Evolutionary conservation across 768 basidiomycete species (phyloP).

Genomic region (Termitomyces sp.): DNA sequence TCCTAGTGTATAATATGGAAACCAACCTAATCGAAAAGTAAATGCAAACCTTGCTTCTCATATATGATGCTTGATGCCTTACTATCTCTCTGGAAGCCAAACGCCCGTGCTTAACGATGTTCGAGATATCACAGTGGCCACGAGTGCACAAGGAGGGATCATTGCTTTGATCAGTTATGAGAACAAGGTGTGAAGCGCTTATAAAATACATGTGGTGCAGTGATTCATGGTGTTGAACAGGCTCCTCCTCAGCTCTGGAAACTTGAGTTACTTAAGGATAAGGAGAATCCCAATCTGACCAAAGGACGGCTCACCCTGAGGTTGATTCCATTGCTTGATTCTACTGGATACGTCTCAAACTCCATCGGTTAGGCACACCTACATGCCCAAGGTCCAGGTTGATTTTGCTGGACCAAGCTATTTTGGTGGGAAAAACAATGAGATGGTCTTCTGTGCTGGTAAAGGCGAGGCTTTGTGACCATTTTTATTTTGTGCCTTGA

Average conservation of each 20-base stretch:
- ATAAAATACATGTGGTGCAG: neutral
- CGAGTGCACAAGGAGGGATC: conserved; percentile 42
- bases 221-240: conserved; percentile 26
- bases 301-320: conserved; percentile 36
- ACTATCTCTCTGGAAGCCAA: conserved; percentile 37
- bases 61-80: neutral
- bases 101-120: conserved; percentile 73
- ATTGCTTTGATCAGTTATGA: conserved; percentile 72
- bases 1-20: conserved; percentile 62
- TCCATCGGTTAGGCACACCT: conserved; percentile 52
- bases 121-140: conserved; percentile 62
- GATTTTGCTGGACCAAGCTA: conserved; percentile 82
- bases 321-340: conserved; percentile 20
- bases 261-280: conserved; percentile 41
- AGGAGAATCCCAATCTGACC: conserved; percentile 28
- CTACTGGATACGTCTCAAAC: neutral
- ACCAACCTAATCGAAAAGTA: conserved; percentile 68
- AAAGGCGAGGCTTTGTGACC: conserved; percentile 45
- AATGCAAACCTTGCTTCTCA: conserved; percentile 4
- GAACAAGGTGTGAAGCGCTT: conserved; percentile 46
- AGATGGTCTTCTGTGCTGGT: conserved; percentile 73
- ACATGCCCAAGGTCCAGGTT: conserved; percentile 61
- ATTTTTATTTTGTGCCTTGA: neutral
- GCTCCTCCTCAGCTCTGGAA: conserved; percentile 79
- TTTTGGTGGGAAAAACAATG: conserved; percentile 77